These are phyloP conservation scores for Debaryomycetaceae sp. DNA, from an alignment of 1,139 yeast species.

Conservation along the genomic window DNA sequence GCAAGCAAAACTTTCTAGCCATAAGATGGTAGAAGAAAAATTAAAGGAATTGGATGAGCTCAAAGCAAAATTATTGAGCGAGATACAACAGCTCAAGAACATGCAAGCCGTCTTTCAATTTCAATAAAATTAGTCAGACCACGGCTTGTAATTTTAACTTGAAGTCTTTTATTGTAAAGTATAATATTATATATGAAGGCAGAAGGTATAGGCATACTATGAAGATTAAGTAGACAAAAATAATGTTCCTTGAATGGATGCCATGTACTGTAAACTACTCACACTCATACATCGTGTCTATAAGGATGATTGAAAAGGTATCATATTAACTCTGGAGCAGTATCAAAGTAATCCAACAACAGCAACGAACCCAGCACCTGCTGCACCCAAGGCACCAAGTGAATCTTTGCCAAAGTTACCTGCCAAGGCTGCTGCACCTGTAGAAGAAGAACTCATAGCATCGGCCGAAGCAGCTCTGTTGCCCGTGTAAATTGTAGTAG, in stretches of 20 bases:
- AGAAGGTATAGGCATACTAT: not conserved
- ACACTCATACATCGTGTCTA: not conserved
- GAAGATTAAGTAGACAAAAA: not conserved
- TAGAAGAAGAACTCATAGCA: constrained; percentile 8
- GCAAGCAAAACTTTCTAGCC: not conserved
- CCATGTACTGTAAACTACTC: not conserved
- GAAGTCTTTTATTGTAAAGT: not conserved
- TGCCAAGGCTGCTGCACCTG: constrained; percentile 10
- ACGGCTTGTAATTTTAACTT: no score
- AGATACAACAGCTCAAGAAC: constrained; percentile 9
- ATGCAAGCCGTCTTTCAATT: constrained; percentile 1
- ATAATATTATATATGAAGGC: not conserved
- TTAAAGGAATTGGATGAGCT: constrained; percentile 14
- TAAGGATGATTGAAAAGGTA: constrained; percentile 1
- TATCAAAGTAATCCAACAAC: constrained; percentile 31
- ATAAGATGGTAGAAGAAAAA: constrained; percentile 6
- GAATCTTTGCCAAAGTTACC: constrained; percentile 13
- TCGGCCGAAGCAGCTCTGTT: constrained; percentile 5
- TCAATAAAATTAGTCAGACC: not conserved
- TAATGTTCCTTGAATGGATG: not conserved
- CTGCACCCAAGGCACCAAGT: constrained; percentile 17
- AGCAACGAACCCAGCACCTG: constrained; percentile 25
- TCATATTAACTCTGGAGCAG: constrained; percentile 26
- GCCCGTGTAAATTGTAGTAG: constrained; percentile 20
- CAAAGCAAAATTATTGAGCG: constrained; percentile 10